phyloP scores from a whole-genome alignment of 495 filamentous ascomycete genomes.

The Talaromyces stipitatus region DNA sequence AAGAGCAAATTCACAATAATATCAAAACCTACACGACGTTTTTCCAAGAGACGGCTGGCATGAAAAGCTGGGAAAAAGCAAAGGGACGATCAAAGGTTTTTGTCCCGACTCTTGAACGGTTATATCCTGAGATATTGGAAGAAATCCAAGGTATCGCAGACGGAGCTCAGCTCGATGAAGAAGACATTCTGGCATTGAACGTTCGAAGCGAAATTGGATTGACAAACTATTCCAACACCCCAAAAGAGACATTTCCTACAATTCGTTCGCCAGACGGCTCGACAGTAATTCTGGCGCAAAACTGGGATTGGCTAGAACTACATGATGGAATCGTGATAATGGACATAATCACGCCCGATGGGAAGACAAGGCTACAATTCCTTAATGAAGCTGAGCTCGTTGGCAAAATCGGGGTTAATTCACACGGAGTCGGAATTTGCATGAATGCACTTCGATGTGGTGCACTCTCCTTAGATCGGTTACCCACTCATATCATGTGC shows the following conservation, averaged over 20 bases:
- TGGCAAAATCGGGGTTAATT: slow-evolving; percentile 54
- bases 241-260: background rate
- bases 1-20: slow-evolving; percentile 33
- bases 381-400: slow-evolving; percentile 45
- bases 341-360: slow-evolving; percentile 26
- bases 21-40: slow-evolving; percentile 44
- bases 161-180: slow-evolving; percentile 33
- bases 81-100: slow-evolving; percentile 37
- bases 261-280: slow-evolving; percentile 9
- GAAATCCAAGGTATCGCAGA: slow-evolving; percentile 49
- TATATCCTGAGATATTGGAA: slow-evolving; percentile 37
- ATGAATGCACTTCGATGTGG: slow-evolving; percentile 48
- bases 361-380: slow-evolving; percentile 21
- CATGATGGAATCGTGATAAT: slow-evolving; percentile 39
- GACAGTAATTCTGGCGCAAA: slow-evolving; percentile 39
- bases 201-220: slow-evolving; percentile 50
- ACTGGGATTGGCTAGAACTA: slow-evolving; percentile 39
- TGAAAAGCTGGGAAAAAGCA: slow-evolving; percentile 42
- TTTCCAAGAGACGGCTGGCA: slow-evolving; percentile 39
- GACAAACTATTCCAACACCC: slow-evolving; percentile 27
- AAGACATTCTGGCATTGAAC: slow-evolving; percentile 47
- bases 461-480: slow-evolving; percentile 30
- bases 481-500: slow-evolving; percentile 46
- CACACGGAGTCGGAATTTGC: slow-evolving; percentile 43
- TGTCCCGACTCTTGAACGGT: slow-evolving; percentile 23